phyloP scores from a whole-genome alignment of 768 basidiomycete genomes.

The Tylopilus plumbeoviolaceoides region DNA sequence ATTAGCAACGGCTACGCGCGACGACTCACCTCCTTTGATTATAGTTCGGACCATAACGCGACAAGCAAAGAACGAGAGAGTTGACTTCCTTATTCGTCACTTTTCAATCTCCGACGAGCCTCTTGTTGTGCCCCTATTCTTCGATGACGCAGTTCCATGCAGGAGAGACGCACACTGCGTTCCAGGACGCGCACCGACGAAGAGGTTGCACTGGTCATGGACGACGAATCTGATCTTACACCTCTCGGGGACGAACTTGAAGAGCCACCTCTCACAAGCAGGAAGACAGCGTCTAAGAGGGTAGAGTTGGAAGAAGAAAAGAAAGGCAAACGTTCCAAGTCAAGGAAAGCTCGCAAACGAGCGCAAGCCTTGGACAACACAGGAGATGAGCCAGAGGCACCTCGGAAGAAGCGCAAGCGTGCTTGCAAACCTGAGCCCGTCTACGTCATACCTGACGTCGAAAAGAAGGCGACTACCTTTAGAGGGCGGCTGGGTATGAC shows the following conservation, averaged over 20 bases:
- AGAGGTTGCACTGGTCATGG: neutral
- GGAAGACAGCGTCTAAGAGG: neutral
- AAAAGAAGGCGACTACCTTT: conserved; percentile 63
- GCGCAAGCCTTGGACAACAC: conserved; percentile 12
- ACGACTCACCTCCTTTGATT: conserved; percentile 75
- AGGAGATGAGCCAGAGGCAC: conserved; percentile 1
- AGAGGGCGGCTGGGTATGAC: conserved; percentile 53
- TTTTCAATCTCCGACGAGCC: conserved; percentile 20
- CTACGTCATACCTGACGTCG: conserved; percentile 70
- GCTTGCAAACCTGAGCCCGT: conserved; percentile 43
- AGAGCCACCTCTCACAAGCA: neutral
- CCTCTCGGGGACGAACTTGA: conserved; percentile 9
- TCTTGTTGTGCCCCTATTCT: conserved; percentile 11
- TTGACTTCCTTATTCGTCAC: conserved; percentile 2
- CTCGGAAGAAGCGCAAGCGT: conserved; percentile 28
- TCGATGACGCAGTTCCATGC: neutral
- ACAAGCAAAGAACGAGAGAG: neutral
- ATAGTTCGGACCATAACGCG: conserved; percentile 77
- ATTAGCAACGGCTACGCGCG: conserved; percentile 11
- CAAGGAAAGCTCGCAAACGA: conserved; percentile 4
- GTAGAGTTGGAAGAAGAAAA: neutral
- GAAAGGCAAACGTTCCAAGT: neutral
- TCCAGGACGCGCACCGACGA: neutral
- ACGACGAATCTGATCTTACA: conserved; percentile 15
- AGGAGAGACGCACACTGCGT: conserved; percentile 1